These are phyloP conservation scores for Hypoxylon lienhwacheense DNA, from an alignment of 495 filamentous ascomycete species.

Conservation along the genomic window DNA sequence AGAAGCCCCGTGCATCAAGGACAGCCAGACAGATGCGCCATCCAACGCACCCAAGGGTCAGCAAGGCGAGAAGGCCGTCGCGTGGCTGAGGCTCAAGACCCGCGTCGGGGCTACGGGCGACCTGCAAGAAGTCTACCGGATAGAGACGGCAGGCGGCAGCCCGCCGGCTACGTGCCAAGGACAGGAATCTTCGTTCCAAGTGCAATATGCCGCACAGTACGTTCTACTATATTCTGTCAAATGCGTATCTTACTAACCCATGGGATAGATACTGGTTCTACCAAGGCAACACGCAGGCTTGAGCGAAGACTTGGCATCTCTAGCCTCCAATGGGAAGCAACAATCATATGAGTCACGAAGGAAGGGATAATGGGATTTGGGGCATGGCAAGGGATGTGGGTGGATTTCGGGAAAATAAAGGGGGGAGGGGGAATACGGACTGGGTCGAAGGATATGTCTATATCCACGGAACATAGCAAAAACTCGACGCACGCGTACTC, in stretches of 20 bases:
- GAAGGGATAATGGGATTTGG: neutral
- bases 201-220: conserved; percentile 85
- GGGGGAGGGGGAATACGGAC: no score
- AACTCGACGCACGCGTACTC: no score
- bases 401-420: no score
- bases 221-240: conserved; percentile 33
- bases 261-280: conserved; percentile 38
- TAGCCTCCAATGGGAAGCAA: conserved; percentile 14
- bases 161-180: conserved; percentile 74
- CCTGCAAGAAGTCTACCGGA: conserved; percentile 77
- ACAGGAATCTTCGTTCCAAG: conserved; percentile 60
- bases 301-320: conserved; percentile 2
- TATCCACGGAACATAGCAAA: no score
- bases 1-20: conserved; percentile 64
- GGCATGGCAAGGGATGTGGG: no score
- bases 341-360: conserved; percentile 22
- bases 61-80: conserved; percentile 60
- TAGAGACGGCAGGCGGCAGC: conserved; percentile 83
- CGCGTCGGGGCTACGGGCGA: conserved; percentile 57
- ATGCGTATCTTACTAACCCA: neutral
- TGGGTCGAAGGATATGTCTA: no score
- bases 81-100: conserved; percentile 67
- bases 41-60: conserved; percentile 55
- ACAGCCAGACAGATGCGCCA: conserved; percentile 59
- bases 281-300: conserved; percentile 17